Evolutionary conservation across 768 basidiomycete species (phyloP), one percentile per base, ranked within the genome.

Genomic region (Tricholoma flavovirens): DNA sequence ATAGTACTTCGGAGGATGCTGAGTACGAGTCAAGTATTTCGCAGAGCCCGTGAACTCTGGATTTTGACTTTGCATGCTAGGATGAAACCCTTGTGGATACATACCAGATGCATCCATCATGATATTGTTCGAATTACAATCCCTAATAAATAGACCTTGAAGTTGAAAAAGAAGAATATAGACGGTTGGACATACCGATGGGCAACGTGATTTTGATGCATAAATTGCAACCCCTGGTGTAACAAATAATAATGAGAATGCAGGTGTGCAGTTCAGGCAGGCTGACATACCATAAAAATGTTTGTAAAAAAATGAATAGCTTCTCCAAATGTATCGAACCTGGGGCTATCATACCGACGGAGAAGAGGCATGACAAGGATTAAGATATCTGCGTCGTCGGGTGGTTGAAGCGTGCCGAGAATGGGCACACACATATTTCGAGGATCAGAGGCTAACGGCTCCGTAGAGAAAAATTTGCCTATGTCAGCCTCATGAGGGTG

Each of bases 401-500:
- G 65, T 4, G 61, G 45, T 11, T 58, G 51, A 29, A 71, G 40
- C 8, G 62, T 53, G 5, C 67, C 62, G 21, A 62, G 61, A 8
- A 75, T 38, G 0, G 70, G 73, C 3, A 71, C 64, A 15, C 73
- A 74, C 42, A 72, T 71, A 19, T 75, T 78, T 59, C 50, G 36
- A 67, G 58, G 51, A 67, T 59, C 26, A 24, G 22, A 1, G 76
- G 52, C 6, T 48, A 49, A 5, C 24, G 24, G 24, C 24, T 26
- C 24, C 24, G 24, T 26, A 26, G 24, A 26, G 24, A 26, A 26
- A 5, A 26, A 26, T 5, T 26, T 26, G 24, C 24, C 24, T 2
- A 26, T 26, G 24, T 26, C 24, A 26, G 24, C 24, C 24, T 26
- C 24, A 5, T 26, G 24, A 26, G 24, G 24, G 24, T 26, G 24